phyloP scores from a whole-genome alignment of 1,284 basidiomycete genomes.

The Tilletia horrida region DNA sequence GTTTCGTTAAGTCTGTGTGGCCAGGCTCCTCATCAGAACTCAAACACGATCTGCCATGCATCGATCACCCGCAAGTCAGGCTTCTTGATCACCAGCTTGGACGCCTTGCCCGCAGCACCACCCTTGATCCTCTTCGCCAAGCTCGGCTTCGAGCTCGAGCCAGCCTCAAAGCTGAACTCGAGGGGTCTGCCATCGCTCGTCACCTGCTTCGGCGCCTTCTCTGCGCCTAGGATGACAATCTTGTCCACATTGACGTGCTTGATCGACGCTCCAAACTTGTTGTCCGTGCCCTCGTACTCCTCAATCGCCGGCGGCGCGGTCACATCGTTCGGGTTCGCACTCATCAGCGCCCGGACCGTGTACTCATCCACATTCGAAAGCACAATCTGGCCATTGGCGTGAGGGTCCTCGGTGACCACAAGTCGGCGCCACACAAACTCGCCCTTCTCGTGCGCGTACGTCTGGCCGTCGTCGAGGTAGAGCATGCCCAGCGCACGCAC shows the following conservation, averaged over 20 bases:
- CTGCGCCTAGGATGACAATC: constrained; percentile 47
- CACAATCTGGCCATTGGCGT: background rate
- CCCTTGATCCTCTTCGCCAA: background rate
- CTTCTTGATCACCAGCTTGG: constrained; percentile 3
- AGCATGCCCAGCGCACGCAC: constrained; percentile 71
- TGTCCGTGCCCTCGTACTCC: constrained; percentile 23
- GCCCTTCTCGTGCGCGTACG: constrained; percentile 73
- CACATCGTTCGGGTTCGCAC: constrained; percentile 22
- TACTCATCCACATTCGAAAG: constrained; percentile 23
- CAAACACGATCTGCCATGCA: constrained; percentile 15
- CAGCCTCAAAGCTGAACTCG: constrained; percentile 5
- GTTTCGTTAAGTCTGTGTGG: no score
- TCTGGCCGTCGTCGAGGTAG: constrained; percentile 92
- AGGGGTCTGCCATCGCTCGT: constrained; percentile 26
- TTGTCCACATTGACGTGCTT: constrained; percentile 45
- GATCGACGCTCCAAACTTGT: constrained; percentile 41
- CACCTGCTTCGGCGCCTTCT: constrained; percentile 30
- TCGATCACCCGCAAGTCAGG: constrained; percentile 11
- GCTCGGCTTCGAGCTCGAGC: background rate
- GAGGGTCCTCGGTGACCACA: constrained; percentile 18
- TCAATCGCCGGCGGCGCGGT: background rate
- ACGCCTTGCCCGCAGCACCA: constrained; percentile 2
- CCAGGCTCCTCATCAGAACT: background rate
- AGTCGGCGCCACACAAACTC: constrained; percentile 66
- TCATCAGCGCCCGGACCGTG: constrained; percentile 29